A percentile compares a stretch with the other conserved stretches of the same genome.
phyloP scores from a whole-genome alignment of 257 asterid genomes.

The Petunia secreta region DNA sequence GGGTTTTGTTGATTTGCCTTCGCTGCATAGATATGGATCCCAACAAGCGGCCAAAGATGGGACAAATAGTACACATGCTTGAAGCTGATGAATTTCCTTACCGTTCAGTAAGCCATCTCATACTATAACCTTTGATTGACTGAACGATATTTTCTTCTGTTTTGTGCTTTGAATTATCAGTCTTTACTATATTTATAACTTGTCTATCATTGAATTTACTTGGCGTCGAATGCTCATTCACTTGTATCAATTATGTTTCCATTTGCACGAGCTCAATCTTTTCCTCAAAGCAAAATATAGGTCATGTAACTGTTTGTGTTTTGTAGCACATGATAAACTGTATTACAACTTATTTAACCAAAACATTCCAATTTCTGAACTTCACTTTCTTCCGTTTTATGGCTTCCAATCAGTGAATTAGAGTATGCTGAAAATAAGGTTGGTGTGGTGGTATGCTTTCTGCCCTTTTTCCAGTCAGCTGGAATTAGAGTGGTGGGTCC shows the following conservation, averaged over 20 bases:
- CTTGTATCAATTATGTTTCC: constrained; percentile 8
- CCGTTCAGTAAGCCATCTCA: constrained; percentile 59
- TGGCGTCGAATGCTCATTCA: background rate
- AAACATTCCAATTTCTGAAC: background rate
- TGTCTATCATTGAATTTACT: background rate
- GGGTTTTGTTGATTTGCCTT: constrained; percentile 76
- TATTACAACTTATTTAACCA: constrained; percentile 6
- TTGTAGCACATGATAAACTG: background rate
- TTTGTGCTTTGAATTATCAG: background rate
- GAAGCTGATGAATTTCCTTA: constrained; percentile 91
- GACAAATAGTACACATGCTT: constrained; percentile 96
- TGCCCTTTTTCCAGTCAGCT: background rate
- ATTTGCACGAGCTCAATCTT: constrained; percentile 16
- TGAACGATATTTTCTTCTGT: background rate
- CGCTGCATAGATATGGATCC: constrained; percentile 91
- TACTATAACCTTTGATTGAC: background rate
- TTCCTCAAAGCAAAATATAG: background rate
- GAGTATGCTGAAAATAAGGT: constrained; percentile 20
- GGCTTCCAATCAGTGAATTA: constrained; percentile 11
- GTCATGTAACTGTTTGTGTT: constrained; percentile 6
- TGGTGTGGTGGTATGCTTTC: constrained; percentile 17
- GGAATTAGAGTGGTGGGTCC: constrained; percentile 15
- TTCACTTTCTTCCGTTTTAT: constrained; percentile 18
- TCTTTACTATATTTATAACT: background rate
- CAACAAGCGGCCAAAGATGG: constrained; percentile 96